Conservation (phyloP, 371 early-diverging fungal genomes). For the Chytridiales sp. region DNA sequence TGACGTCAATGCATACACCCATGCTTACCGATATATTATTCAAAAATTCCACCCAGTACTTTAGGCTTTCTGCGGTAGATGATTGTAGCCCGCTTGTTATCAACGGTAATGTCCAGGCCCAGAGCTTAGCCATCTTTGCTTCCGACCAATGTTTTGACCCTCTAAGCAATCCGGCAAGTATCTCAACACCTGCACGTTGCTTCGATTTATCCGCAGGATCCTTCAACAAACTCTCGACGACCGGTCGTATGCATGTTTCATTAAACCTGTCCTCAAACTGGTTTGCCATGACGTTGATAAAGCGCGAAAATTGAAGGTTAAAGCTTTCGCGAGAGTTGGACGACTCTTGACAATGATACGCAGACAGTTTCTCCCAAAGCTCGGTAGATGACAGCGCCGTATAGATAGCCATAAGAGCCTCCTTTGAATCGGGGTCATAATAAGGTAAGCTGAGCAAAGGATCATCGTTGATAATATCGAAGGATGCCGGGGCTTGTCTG, state of each 20-base stretch:
- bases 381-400: conserved; percentile 65
- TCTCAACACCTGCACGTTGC: conserved; percentile 79
- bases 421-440: conserved; percentile 23
- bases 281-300: conserved; percentile 58
- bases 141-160: conserved; percentile 82
- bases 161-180: conserved; percentile 75
- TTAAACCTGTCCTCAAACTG: conserved; percentile 62
- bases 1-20: background rate
- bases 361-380: conserved; percentile 73
- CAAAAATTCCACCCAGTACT: conserved; percentile 34
- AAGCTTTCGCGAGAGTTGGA: conserved; percentile 49
- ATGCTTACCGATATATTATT: conserved; percentile 20
- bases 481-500: conserved; percentile 14
- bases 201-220: conserved; percentile 64
- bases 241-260: conserved; percentile 47
- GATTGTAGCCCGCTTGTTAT: conserved; percentile 21
- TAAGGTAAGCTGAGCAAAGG: conserved; percentile 17
- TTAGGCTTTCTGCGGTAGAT: conserved; percentile 31
- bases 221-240: conserved; percentile 36
- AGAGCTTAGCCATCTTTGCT: conserved; percentile 48
- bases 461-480: background rate
- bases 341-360: conserved; percentile 45
- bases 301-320: conserved; percentile 60
- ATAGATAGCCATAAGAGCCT: conserved; percentile 37
- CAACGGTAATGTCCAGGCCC: conserved; percentile 63